Conservation (phyloP, 108 stramenopile species). For the Cyclotella sp. region DNA sequence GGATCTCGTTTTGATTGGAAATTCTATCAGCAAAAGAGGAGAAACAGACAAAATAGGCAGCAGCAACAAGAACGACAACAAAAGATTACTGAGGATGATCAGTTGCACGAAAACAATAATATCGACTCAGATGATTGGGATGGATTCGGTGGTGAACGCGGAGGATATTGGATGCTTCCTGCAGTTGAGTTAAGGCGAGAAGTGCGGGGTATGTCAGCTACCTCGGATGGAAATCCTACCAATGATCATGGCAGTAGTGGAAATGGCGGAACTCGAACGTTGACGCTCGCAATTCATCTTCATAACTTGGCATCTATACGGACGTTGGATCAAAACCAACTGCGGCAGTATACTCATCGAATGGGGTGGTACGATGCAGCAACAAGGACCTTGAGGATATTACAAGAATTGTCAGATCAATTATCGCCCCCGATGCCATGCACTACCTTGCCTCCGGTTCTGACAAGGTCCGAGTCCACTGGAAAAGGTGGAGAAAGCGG, state of each 20-base stretch:
- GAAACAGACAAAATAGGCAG: background rate
- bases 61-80: background rate
- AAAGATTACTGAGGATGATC: background rate
- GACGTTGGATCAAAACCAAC: background rate
- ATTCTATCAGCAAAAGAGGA: conserved; percentile 28
- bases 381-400: conserved; percentile 33
- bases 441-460: conserved; percentile 73
- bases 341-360: conserved; percentile 3
- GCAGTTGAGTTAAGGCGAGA: conserved; percentile 70
- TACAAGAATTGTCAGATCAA: conserved; percentile 55
- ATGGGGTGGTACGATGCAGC: conserved; percentile 52
- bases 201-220: background rate
- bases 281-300: conserved; percentile 66
- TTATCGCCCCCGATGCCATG: conserved; percentile 55
- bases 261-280: conserved; percentile 15
- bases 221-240: background rate
- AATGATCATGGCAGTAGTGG: conserved; percentile 5
- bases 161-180: conserved; percentile 74
- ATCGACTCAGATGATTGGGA: conserved; percentile 67
- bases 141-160: conserved; percentile 64
- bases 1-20: conserved; percentile 74
- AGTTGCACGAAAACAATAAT: conserved; percentile 3
- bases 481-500: conserved; percentile 12
- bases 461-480: conserved; percentile 61
- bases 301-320: conserved; percentile 27